These are phyloP conservation scores for Metschnikowia baotianmanensis DNA, from an alignment of 805 yeast species.

Conservation along the genomic window DNA sequence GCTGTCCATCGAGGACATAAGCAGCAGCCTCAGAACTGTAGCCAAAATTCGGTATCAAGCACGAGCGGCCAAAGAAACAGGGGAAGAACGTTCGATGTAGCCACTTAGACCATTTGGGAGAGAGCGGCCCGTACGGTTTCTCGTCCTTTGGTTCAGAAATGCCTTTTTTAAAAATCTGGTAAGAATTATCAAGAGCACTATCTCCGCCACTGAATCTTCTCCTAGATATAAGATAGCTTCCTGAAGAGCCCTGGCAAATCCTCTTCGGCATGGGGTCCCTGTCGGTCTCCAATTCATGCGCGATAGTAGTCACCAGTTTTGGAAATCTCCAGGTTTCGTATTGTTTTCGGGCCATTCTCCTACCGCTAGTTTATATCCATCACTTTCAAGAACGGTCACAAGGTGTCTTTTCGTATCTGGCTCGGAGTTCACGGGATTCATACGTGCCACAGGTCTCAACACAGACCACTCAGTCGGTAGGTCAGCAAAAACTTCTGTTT, in stretches of 20 bases:
- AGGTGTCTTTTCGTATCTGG: conserved; percentile 20
- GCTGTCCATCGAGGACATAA: conserved; percentile 57
- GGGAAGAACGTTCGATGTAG: conserved; percentile 71
- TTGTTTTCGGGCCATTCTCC: conserved; percentile 25
- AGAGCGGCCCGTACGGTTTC: conserved; percentile 75
- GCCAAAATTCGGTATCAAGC: conserved; percentile 70
- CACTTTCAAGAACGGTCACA: conserved; percentile 6
- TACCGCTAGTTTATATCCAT: conserved; percentile 12
- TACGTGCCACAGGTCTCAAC: conserved; percentile 37
- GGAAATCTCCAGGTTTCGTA: conserved; percentile 29
- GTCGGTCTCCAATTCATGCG: conserved; percentile 42
- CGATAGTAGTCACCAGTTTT: conserved; percentile 41
- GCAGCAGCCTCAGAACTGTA: conserved; percentile 74
- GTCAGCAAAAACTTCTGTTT: background rate
- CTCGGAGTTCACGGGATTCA: conserved; percentile 18
- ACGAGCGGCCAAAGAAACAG: conserved; percentile 71
- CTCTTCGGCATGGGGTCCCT: conserved; percentile 46
- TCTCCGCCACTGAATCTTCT: conserved; percentile 11
- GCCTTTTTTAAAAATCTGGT: conserved; percentile 39
- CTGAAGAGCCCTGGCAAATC: conserved; percentile 66
- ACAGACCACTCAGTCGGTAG: conserved; percentile 55
- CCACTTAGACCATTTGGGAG: conserved; percentile 83
- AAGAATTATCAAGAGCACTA: conserved; percentile 11
- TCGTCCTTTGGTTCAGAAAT: conserved; percentile 79
- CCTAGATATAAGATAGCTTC: conserved; percentile 55